Evolutionary conservation across 179 eudicot genomes (phyloP).

Genomic region (Vitellaria paradoxa): DNA sequence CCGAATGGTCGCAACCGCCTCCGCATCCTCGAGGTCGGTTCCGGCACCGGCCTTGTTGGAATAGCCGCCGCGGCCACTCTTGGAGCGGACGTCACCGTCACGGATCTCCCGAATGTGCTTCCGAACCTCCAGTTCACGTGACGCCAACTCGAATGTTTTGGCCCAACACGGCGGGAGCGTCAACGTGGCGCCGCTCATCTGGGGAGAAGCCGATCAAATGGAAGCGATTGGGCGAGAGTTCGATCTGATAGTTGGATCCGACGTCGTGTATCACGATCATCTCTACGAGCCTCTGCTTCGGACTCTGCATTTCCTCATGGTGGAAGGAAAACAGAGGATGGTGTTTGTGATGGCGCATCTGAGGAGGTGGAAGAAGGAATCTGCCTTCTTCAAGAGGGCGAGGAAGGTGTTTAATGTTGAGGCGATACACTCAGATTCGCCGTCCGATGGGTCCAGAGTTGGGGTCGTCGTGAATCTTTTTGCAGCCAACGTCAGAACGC

Average conservation of each 20-base stretch:
- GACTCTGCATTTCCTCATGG: constrained; percentile 53
- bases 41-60: constrained; percentile 85
- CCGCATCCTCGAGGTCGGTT: constrained; percentile 76
- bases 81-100: constrained; percentile 67
- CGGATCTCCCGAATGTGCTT: constrained; percentile 68
- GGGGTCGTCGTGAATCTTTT: constrained; percentile 72
- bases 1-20: constrained; percentile 10
- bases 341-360: constrained; percentile 83
- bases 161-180: constrained; percentile 41
- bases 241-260: constrained; percentile 71
- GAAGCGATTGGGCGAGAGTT: constrained; percentile 50
- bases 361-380: constrained; percentile 92
- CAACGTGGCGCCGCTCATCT: constrained; percentile 52
- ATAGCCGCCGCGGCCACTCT: constrained; percentile 69
- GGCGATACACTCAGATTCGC: constrained; percentile 50
- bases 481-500: constrained; percentile 17
- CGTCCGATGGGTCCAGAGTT: constrained; percentile 48
- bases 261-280: constrained; percentile 84
- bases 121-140: constrained; percentile 55
- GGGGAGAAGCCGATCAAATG: constrained; percentile 75
- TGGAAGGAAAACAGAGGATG: constrained; percentile 26
- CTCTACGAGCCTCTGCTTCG: constrained; percentile 59
- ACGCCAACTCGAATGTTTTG: constrained; percentile 33
- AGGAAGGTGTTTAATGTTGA: constrained; percentile 58
- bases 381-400: constrained; percentile 69